Evolutionary conservation across 352 stramenopile species (phyloP).

Genomic region (Saprolegnia parasitica): DNA sequence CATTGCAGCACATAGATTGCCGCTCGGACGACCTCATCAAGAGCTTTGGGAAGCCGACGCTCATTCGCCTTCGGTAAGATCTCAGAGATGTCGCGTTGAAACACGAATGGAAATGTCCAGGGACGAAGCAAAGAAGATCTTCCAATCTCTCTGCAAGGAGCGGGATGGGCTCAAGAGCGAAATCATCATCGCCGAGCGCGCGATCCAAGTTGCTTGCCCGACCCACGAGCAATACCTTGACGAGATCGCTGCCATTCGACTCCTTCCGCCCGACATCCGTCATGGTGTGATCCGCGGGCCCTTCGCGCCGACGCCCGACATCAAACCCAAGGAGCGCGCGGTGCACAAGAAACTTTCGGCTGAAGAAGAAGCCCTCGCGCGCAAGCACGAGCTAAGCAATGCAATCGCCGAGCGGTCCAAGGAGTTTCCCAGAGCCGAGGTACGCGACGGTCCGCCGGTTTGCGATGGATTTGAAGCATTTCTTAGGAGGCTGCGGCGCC

Average conservation of each 20-base stretch:
- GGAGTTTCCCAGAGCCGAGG: conserved; percentile 36
- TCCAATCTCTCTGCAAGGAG: conserved; percentile 46
- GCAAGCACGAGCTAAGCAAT: conserved; percentile 49
- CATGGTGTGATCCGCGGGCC: conserved; percentile 43
- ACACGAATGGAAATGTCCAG: background rate
- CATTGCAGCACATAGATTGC: conserved; percentile 34
- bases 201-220: conserved; percentile 43
- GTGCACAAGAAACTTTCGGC: conserved; percentile 80
- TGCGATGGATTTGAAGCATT: background rate
- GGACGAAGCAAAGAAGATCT: conserved; percentile 56
- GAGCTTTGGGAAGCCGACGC: conserved; percentile 52
- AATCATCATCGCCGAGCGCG: conserved; percentile 42
- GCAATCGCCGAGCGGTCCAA: conserved; percentile 60
- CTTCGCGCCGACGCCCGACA: conserved; percentile 45
- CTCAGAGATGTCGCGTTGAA: too few species aligned
- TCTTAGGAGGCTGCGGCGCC: background rate
- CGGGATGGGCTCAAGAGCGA: conserved; percentile 48
- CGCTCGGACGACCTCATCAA: conserved; percentile 60
- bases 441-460: background rate
- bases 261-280: conserved; percentile 38
- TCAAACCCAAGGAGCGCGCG: conserved; percentile 49
- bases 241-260: conserved; percentile 50
- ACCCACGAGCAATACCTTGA: conserved; percentile 59
- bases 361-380: conserved; percentile 62
- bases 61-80: conserved; percentile 50